Evolutionary conservation across 305 asterid genomes (phyloP).

Genomic region (Plantago coronopus): DNA sequence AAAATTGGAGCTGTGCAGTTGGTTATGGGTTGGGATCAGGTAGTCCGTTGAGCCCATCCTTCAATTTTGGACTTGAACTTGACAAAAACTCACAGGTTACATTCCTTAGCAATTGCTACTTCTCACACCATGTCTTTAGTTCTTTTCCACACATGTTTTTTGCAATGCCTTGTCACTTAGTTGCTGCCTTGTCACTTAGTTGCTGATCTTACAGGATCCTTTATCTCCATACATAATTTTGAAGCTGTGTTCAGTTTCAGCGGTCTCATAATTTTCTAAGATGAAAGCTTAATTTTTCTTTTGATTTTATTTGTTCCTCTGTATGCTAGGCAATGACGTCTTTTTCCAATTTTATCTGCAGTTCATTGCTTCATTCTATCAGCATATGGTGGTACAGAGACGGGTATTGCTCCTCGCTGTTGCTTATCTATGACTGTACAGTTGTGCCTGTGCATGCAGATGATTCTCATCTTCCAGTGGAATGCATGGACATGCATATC

Average conservation of each 20-base stretch:
- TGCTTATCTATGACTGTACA: conserved; percentile 2
- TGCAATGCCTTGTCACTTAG: not conserved
- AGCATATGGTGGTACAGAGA: conserved; percentile 92
- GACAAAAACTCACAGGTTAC: conserved; percentile 72
- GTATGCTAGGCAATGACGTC: conserved; percentile 12
- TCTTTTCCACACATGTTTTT: not conserved
- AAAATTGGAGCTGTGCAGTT: conserved; percentile 88
- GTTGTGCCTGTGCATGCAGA: not conserved
- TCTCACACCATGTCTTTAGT: conserved; percentile 1
- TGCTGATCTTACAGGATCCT: not conserved
- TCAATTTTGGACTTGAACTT: conserved; percentile 86
- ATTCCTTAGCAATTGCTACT: conserved; percentile 13
- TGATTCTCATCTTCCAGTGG: not conserved
- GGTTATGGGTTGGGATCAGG: conserved; percentile 87
- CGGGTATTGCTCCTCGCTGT: conserved; percentile 50
- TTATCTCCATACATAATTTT: not conserved
- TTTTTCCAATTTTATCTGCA: conserved; percentile 38
- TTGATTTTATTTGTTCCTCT: conserved; percentile 7
- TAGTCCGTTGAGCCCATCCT: conserved; percentile 87
- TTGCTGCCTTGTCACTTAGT: not conserved
- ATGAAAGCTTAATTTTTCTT: not conserved
- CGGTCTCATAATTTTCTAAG: too few species aligned
- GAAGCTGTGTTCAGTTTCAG: not conserved
- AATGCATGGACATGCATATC: not conserved
- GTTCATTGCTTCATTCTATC: conserved; percentile 94